These are phyloP conservation scores for Hordeum pubiflorum DNA, from an alignment of 202 grass and related monocot genomes.

Conservation along the genomic window DNA sequence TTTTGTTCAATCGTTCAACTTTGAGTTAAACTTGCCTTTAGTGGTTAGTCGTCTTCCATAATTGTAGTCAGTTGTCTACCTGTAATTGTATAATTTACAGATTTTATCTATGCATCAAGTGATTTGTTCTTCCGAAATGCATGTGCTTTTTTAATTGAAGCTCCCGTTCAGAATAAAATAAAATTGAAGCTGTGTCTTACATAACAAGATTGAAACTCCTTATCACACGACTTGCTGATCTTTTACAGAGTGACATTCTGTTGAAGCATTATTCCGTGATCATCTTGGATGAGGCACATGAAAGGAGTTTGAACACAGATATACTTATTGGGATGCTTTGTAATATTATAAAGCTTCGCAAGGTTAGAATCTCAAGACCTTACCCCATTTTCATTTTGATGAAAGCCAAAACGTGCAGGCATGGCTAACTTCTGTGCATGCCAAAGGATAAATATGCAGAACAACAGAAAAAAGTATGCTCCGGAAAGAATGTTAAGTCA, in stretches of 20 bases:
- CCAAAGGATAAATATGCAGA: constrained; percentile 52
- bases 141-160: neutral
- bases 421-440: constrained; percentile 21
- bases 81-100: constrained; percentile 1
- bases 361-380: constrained; percentile 34
- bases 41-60: neutral
- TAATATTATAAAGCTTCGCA: constrained; percentile 54
- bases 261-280: constrained; percentile 70
- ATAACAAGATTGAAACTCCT: constrained; percentile 5
- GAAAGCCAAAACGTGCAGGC: neutral
- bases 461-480: constrained; percentile 46
- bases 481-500: constrained; percentile 26
- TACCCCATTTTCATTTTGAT: constrained; percentile 11
- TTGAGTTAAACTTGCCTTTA: constrained; percentile 4
- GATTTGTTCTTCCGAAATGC: neutral
- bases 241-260: constrained; percentile 61
- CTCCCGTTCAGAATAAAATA: neutral
- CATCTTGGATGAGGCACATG: constrained; percentile 96
- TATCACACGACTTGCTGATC: constrained; percentile 11
- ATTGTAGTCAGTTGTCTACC: neutral
- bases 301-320: constrained; percentile 92
- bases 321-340: constrained; percentile 90
- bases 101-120: constrained; percentile 1
- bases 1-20: neutral
- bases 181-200: neutral